Percentiles rank a stretch among this genome's conserved stretches.
These are phyloP conservation scores for Solanum pinnatisectum DNA, from an alignment of 257 asterid genomes.

Conservation along the genomic window DNA sequence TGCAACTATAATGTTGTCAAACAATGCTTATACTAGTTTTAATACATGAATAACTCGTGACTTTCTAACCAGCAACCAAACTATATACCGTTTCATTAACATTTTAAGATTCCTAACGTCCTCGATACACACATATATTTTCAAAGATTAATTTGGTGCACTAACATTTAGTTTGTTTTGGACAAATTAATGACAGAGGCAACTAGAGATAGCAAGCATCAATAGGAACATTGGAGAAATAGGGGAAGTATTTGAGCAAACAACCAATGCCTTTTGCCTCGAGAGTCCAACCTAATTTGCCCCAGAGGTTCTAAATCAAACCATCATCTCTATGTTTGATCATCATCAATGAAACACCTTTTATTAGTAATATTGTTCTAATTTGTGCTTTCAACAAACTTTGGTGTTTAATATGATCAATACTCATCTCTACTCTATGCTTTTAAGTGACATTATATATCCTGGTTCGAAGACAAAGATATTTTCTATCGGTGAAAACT, in stretches of 20 bases:
- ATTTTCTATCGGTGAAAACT: no score
- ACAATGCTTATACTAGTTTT: not conserved
- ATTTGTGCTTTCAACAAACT: not conserved
- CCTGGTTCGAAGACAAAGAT: no score
- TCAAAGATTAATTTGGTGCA: not conserved
- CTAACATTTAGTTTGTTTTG: not conserved
- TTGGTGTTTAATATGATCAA: not conserved
- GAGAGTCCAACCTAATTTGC: conserved; percentile 65
- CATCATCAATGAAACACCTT: not conserved
- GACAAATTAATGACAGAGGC: conserved; percentile 22
- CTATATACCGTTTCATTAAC: no score
- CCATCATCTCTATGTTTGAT: not conserved
- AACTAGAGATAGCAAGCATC: conserved; percentile 50
- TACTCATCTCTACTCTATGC: not conserved
- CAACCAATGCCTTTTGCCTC: conserved; percentile 53
- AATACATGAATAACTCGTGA: not conserved
- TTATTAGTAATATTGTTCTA: not conserved
- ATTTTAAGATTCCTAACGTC: no score
- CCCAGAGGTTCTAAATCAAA: conserved; percentile 14
- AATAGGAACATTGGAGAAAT: conserved; percentile 43
- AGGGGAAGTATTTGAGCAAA: conserved; percentile 31
- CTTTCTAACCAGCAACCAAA: not conserved
- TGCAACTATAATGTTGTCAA: not conserved
- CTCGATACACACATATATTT: not conserved
- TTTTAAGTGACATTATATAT: not conserved